Conservation (phyloP, 2,329 filamentous ascomycete genomes). For the Sclerotiophoma versabilis region DNA sequence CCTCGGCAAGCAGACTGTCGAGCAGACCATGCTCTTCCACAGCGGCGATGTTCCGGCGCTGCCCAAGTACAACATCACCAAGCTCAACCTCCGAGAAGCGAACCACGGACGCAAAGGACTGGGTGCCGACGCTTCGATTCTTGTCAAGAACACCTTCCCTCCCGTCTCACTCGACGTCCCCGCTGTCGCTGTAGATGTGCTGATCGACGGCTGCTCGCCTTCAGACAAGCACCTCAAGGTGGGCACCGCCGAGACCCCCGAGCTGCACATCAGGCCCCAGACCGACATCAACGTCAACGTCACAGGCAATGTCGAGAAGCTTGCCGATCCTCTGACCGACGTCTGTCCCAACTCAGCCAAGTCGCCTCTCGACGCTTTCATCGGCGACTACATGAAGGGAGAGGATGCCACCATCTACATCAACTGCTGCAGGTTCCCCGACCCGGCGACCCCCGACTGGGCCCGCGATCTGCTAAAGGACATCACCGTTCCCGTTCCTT, state of each 20-base stretch:
- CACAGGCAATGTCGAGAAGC: conserved; percentile 72
- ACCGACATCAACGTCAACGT: conserved; percentile 73
- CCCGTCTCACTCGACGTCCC: conserved; percentile 80
- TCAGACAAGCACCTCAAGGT: conserved; percentile 78
- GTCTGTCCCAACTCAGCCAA: conserved; percentile 77
- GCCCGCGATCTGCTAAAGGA: conserved; percentile 79
- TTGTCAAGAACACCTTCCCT: conserved; percentile 78
- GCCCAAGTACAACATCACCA: conserved; percentile 82
- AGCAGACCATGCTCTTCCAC: conserved; percentile 79
- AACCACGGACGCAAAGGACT: conserved; percentile 67
- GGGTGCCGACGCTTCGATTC: conserved; percentile 78
- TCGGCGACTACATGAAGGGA: conserved; percentile 83
- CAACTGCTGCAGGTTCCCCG: conserved; percentile 74
- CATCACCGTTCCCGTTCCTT: conserved; percentile 82
- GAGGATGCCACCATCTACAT: conserved; percentile 81
- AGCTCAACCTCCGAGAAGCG: conserved; percentile 79
- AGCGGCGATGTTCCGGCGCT: conserved; percentile 76
- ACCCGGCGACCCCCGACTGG: conserved; percentile 78
- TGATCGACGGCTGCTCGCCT: conserved; percentile 80
- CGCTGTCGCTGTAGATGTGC: conserved; percentile 80
- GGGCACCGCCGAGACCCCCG: conserved; percentile 74
- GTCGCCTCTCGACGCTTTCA: conserved; percentile 83
- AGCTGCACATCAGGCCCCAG: conserved; percentile 72
- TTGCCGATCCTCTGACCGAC: conserved; percentile 76
- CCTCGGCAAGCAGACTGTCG: conserved; percentile 77